A percentile compares a stretch with the other conserved stretches of the same genome.
Conservation (phyloP, 345 rosid species). For the Linum trigynum region DNA sequence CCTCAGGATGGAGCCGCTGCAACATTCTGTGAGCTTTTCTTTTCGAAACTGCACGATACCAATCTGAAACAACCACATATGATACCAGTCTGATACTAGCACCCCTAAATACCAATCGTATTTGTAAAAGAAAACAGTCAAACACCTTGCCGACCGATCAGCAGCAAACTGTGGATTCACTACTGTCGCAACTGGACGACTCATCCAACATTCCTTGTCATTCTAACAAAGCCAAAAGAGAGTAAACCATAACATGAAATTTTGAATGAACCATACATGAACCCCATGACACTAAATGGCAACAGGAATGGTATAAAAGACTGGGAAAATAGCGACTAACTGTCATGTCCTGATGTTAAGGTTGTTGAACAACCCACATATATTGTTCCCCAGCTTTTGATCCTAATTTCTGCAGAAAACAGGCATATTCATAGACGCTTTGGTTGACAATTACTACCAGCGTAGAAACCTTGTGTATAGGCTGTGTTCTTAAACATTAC, state of each 20-base stretch:
- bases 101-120: no score
- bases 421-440: conserved; percentile 14
- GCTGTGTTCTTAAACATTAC: conserved; percentile 73
- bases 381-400: background rate
- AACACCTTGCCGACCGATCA: no score
- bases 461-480: conserved; percentile 67
- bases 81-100: no score
- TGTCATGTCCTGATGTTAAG: background rate
- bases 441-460: conserved; percentile 40
- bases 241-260: background rate
- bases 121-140: no score
- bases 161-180: no score
- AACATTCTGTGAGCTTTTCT: background rate
- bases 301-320: background rate
- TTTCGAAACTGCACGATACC: no score
- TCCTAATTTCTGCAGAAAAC: background rate
- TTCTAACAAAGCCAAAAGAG: background rate
- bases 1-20: background rate
- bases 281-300: no score
- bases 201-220: no score
- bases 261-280: background rate
- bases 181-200: no score
- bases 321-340: background rate
- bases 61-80: no score
- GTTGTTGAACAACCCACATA: background rate